These are phyloP conservation scores for Mycena vulgaris DNA, from an alignment of 768 basidiomycete genomes.

Conservation along the genomic window DNA sequence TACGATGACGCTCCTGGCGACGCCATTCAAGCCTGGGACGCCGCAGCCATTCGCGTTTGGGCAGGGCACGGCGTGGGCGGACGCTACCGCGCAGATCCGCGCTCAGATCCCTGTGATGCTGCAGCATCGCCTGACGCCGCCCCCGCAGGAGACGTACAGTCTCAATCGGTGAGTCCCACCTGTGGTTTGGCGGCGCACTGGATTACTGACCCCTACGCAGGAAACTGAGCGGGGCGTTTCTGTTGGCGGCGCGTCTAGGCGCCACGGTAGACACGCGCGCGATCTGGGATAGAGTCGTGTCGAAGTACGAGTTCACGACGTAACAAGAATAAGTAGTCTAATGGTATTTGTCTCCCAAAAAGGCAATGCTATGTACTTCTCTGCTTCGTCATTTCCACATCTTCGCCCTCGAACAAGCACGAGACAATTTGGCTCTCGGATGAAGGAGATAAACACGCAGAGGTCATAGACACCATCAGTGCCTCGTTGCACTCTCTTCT, in stretches of 20 bases:
- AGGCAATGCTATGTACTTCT: too few relatives aligned
- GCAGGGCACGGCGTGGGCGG: conserved; percentile 71
- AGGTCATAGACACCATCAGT: too few relatives aligned
- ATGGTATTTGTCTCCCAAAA: not conserved
- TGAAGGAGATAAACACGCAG: too few relatives aligned
- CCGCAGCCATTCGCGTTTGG: conserved; percentile 88
- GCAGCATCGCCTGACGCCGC: conserved; percentile 88
- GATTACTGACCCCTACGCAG: conserved; percentile 50
- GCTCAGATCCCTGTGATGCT: conserved; percentile 93
- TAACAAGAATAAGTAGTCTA: conserved; percentile 27
- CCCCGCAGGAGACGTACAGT: conserved; percentile 95
- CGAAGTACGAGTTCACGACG: conserved; percentile 54
- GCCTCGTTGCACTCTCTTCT: too few relatives aligned
- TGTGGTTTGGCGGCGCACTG: not conserved
- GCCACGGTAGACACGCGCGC: conserved; percentile 81
- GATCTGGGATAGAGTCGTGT: conserved; percentile 83
- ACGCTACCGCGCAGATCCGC: conserved; percentile 84
- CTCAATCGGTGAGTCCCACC: conserved; percentile 79
- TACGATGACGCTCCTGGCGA: conserved; percentile 88
- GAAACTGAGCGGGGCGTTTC: conserved; percentile 87
- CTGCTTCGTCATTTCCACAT: too few relatives aligned
- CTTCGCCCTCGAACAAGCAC: too few relatives aligned
- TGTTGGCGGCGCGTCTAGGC: conserved; percentile 82
- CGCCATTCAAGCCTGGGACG: conserved; percentile 81
- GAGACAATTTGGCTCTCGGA: too few relatives aligned